These are phyloP conservation scores for Botryotinia globosa DNA, from an alignment of 2,329 filamentous ascomycete species.

Conservation along the genomic window DNA sequence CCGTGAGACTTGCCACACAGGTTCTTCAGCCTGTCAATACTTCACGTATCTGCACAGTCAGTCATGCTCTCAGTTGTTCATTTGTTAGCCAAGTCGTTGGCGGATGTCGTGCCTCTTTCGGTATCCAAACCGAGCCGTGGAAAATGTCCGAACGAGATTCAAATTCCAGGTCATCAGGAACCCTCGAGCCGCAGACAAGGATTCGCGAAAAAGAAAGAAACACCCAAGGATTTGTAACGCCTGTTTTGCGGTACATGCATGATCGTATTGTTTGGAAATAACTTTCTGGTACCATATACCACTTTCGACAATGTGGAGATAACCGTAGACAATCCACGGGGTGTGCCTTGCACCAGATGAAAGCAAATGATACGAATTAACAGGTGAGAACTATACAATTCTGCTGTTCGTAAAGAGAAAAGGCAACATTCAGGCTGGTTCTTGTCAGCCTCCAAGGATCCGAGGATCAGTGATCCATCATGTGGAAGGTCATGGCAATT, in stretches of 20 bases:
- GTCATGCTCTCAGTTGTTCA: background rate
- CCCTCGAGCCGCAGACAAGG: slow-evolving; percentile 7
- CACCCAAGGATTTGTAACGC: background rate
- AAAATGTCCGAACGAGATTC: slow-evolving; percentile 14
- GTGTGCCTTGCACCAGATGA: background rate
- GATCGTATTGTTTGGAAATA: slow-evolving; percentile 3
- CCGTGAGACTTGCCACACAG: background rate
- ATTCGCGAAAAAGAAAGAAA: slow-evolving; percentile 9
- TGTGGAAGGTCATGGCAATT: background rate
- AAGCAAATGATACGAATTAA: background rate
- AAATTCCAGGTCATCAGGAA: slow-evolving; percentile 14
- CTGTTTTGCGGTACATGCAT: background rate
- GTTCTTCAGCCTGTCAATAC: background rate
- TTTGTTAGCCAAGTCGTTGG: slow-evolving; percentile 11
- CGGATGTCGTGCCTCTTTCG: slow-evolving; percentile 2
- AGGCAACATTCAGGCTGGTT: background rate
- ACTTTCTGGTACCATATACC: slow-evolving; percentile 5
- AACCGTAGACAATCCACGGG: background rate
- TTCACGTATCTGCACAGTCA: slow-evolving; percentile 15
- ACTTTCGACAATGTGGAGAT: slow-evolving; percentile 12
- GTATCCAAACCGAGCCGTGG: slow-evolving; percentile 15
- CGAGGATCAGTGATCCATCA: slow-evolving; percentile 6
- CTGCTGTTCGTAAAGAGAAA: background rate
- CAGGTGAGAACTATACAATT: slow-evolving; percentile 13
- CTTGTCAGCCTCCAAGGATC: slow-evolving; percentile 17